A percentile compares a stretch with the other conserved stretches of the same genome.
phyloP scores from a whole-genome alignment of 805 yeast genomes.

The Grigorovia humatica region DNA sequence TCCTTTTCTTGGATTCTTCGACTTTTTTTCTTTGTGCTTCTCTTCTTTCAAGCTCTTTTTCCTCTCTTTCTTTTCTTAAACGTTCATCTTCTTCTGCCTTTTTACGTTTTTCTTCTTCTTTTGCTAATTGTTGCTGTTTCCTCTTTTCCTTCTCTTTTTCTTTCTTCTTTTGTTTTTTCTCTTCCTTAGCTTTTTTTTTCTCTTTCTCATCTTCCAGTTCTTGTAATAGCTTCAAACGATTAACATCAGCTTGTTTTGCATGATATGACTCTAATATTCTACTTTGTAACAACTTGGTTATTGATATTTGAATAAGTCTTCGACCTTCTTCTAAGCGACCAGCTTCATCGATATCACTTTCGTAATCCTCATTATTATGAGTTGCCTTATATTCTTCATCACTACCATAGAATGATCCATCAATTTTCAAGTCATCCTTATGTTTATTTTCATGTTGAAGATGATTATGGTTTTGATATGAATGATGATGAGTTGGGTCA shows the following conservation, averaged over 20 bases:
- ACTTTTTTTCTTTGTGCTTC: slow-evolving; percentile 30
- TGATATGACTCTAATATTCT: slow-evolving; percentile 67
- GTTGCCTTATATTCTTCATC: slow-evolving; percentile 12
- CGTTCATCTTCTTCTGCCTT: slow-evolving; percentile 50
- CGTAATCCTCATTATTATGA: slow-evolving; percentile 22
- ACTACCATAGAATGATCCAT: slow-evolving; percentile 4
- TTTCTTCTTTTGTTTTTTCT: slow-evolving; percentile 52
- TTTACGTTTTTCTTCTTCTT: slow-evolving; percentile 48
- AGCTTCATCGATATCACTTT: slow-evolving; percentile 42
- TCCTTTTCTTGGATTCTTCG: slow-evolving; percentile 32
- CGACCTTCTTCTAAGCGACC: slow-evolving; percentile 70
- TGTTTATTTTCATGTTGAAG: slow-evolving; percentile 9
- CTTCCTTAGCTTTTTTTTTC: slow-evolving; percentile 53
- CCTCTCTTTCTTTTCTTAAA: slow-evolving; percentile 32
- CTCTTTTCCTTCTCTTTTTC: slow-evolving; percentile 68
- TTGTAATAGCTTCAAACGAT: slow-evolving; percentile 48
- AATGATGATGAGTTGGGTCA: slow-evolving; percentile 8
- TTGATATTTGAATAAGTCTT: slow-evolving; percentile 66
- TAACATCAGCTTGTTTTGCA: slow-evolving; percentile 70
- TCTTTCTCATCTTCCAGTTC: slow-evolving; percentile 64
- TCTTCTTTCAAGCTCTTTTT: slow-evolving; percentile 34
- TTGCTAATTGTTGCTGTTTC: slow-evolving; percentile 47
- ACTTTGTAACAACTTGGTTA: slow-evolving; percentile 66
- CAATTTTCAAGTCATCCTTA: slow-evolving; percentile 11
- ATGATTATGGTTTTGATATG: slow-evolving; percentile 3